Base-by-base conservation (phyloP, 2,329 filamentous ascomycete genomes). In the Xylariaceae sp. region DNA sequence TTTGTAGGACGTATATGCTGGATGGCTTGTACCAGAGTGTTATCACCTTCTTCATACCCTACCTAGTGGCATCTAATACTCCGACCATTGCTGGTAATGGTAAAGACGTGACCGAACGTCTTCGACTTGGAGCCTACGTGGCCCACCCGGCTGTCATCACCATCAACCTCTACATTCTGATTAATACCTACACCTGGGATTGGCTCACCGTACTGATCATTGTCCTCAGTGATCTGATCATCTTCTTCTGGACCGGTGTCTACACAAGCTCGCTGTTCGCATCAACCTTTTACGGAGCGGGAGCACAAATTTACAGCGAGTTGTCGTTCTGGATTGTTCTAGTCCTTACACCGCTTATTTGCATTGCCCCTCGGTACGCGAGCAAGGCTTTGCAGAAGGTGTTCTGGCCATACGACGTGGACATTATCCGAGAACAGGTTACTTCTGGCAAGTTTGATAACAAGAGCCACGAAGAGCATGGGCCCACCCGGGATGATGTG, bases 161-260 rank as follows among this genome's bases (percentile, higher is more conserved):
- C 47, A 95, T 96, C 79, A 99, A 99, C 74, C 78, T 88, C 60
- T 99, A 97, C 77, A 90, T 99, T 67, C 79, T 99, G 65, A 86
- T 97, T 77, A 99, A 99, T 76, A 95, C 90, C 0, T 97, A 96
- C 74, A 86, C 93, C 62, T 99, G 94, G 94, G 94, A 99, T 74
- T 99, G 93, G 93, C 80, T 99, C 69, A 95, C 95, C 76, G 75
- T 92, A 18, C 78, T 96, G 60, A 88, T 97, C 63, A 88, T 95
- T 55, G 76, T 76, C 23, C 82, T 97, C 73, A 96, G 92, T 75
- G 88, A 89, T 63, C 73, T 97, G 35, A 84, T 97, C 68, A 85
- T 97, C 70, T 99, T 92, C 80, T 88, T 96, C 77, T 97, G 94
- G 92, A 97, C 94, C 4, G 94, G 92, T 35, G 82, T 96, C 44